A percentile compares a stretch with the other conserved stretches of the same genome.
Evolutionary conservation across 2,329 filamentous ascomycete genomes (phyloP).

Genomic region (Colletotrichum lentis): DNA sequence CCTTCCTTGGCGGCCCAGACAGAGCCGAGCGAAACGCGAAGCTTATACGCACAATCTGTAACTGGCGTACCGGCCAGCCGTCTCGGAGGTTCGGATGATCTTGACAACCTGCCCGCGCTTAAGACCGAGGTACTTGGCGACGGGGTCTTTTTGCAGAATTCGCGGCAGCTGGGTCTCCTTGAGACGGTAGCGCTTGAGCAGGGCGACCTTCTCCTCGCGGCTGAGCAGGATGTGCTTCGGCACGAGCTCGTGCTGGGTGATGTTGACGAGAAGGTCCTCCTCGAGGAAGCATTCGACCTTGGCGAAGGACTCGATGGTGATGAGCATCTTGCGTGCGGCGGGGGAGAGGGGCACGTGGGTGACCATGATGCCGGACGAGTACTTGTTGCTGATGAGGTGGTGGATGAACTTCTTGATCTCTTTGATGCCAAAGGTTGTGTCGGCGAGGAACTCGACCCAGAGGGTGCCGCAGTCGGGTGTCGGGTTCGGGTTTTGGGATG

Average conservation of each 20-base stretch:
- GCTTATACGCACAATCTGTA: slow-evolving; percentile 76
- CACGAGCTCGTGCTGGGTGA: slow-evolving; percentile 96
- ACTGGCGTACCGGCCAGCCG: slow-evolving; percentile 94
- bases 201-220: slow-evolving; percentile 83
- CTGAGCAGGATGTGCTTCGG: slow-evolving; percentile 92
- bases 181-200: slow-evolving; percentile 88
- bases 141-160: slow-evolving; percentile 90
- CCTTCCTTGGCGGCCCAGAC: not conserved
- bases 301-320: slow-evolving; percentile 76
- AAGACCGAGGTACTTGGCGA: slow-evolving; percentile 89
- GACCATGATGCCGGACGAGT: slow-evolving; percentile 90
- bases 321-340: slow-evolving; percentile 86
- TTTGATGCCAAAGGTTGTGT: slow-evolving; percentile 84
- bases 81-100: slow-evolving; percentile 96
- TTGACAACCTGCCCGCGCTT: slow-evolving; percentile 95
- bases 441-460: slow-evolving; percentile 90
- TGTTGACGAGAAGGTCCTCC: slow-evolving; percentile 95
- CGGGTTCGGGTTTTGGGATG: slow-evolving; percentile 73
- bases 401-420: slow-evolving; percentile 91
- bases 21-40: not conserved
- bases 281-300: slow-evolving; percentile 95
- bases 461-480: slow-evolving; percentile 82
- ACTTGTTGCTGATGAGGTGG: slow-evolving; percentile 79
- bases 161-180: slow-evolving; percentile 97
- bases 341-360: slow-evolving; percentile 83